These are phyloP conservation scores for Leptomonas seymouri DNA, from an alignment of 208 protist genomes.

Conservation along the genomic window DNA sequence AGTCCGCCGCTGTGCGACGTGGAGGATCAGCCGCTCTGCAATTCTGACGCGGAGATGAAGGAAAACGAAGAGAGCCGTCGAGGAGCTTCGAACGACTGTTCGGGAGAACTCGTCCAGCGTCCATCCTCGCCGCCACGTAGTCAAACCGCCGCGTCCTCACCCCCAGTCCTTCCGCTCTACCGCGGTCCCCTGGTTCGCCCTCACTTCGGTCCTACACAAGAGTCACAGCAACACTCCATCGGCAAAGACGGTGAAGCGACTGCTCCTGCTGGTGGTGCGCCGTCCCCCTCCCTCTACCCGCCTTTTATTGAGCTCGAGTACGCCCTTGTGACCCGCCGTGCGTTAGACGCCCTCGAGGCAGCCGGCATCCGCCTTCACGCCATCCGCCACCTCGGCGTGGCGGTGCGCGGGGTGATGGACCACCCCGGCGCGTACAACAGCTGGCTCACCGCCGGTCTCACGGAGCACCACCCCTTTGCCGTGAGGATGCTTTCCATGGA, in stretches of 20 bases:
- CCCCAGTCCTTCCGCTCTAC: slow-evolving; percentile 2
- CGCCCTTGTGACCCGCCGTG: slow-evolving; percentile 79
- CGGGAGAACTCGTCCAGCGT: neutral
- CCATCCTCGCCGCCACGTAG: neutral
- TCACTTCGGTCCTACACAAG: slow-evolving; percentile 16
- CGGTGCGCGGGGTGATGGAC: slow-evolving; percentile 80
- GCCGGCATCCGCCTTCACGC: slow-evolving; percentile 61
- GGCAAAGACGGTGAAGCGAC: neutral
- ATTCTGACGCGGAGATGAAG: neutral
- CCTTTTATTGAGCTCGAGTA: slow-evolving; percentile 75
- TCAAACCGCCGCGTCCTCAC: neutral
- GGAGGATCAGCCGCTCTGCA: slow-evolving; percentile 15
- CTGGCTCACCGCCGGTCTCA: slow-evolving; percentile 77
- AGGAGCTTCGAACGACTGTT: neutral
- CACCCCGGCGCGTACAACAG: slow-evolving; percentile 88
- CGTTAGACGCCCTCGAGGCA: slow-evolving; percentile 69
- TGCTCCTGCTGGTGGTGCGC: neutral
- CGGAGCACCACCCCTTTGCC: slow-evolving; percentile 85
- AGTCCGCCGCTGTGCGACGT: slow-evolving; percentile 31
- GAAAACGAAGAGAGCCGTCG: neutral
- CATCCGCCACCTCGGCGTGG: slow-evolving; percentile 55
- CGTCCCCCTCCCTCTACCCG: slow-evolving; percentile 16
- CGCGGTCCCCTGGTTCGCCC: slow-evolving; percentile 28
- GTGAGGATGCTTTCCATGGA: slow-evolving; percentile 85
- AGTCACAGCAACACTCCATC: slow-evolving; percentile 5